Base-by-base conservation (phyloP, 2,329 filamentous ascomycete species). In the Ilyonectria mors-panacis region DNA sequence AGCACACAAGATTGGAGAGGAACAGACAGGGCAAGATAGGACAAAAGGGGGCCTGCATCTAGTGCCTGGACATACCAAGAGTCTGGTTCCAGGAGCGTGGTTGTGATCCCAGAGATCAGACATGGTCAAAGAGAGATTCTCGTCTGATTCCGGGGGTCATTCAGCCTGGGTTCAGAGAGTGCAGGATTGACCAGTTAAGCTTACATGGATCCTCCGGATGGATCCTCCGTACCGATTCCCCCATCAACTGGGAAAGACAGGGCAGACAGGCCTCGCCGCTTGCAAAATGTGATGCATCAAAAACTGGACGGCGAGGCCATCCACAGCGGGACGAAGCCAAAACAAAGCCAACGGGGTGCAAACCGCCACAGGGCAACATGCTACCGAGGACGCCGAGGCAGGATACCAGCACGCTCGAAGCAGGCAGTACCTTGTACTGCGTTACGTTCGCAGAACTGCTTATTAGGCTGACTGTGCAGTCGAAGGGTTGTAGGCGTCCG, bases 171-270 rank as follows among this genome's bases (percentile, higher is more conserved):
- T 42, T 17, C 4, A 26, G 5, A 26, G 26, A 42, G 15, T 50
- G 54, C 30, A 30, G 45, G 47, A 37, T 30, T 17, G 19, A 45
- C 28, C 37, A 47, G 54, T 53, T 58, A 53, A 57, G 54, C 53
- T 44, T 53, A 58, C 23, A 28, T 23, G 37, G 39, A n/a, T 42
- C 19, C 35, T 55, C 53, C 33, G 7, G 37, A 21, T 54, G 30
- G 15, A 39, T 33, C 30, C 30, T 33, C 8, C 1, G 30, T 33
- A 12, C 12, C 8, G 30, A 33, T 2, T 33, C 30, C 30, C 30
- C 26, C 26, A 26, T 26, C 26, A 26, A 26, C 5, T 26, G 23
- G 23, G 23, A 26, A 26, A 26, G 23, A 26, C 23, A 37, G 23
- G 23, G 23, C 23, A 4, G 23, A 26, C 23, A 26, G 23, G 23